Evolutionary conservation across 352 stramenopile genomes (phyloP).

Genomic region (Globisporangium takayamanum): DNA sequence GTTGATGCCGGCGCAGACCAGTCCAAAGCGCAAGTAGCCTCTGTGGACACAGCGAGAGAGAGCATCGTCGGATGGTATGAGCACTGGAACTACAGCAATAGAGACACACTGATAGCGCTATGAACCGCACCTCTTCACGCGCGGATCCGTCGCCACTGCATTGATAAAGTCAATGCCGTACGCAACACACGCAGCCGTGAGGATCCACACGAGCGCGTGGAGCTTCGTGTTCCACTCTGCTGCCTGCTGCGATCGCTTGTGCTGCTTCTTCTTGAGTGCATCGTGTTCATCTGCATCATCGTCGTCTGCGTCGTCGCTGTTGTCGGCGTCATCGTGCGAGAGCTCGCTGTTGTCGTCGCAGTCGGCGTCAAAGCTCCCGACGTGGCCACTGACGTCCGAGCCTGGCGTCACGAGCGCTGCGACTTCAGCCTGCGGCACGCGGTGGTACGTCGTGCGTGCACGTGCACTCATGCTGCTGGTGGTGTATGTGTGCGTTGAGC

Average conservation of each 20-base stretch:
- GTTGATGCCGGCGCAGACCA: slow-evolving; percentile 77
- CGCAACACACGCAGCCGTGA: slow-evolving; percentile 33
- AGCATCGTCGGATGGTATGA: background rate
- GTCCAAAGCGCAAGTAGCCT: slow-evolving; percentile 70
- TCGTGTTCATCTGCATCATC: slow-evolving; percentile 29
- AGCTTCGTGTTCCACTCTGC: slow-evolving; percentile 64
- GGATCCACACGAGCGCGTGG: slow-evolving; percentile 70
- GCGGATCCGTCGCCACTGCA: slow-evolving; percentile 56
- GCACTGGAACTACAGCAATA: background rate
- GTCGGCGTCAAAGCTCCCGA: slow-evolving; percentile 27
- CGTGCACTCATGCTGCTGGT: slow-evolving; percentile 8
- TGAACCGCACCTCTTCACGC: slow-evolving; percentile 33
- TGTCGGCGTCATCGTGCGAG: slow-evolving; percentile 26
- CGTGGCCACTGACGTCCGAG: slow-evolving; percentile 17
- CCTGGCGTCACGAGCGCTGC: slow-evolving; percentile 1
- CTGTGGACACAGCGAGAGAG: slow-evolving; percentile 23
- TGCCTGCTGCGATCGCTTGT: slow-evolving; percentile 35
- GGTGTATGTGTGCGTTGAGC: background rate
- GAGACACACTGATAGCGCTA: background rate
- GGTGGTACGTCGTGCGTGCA: slow-evolving; percentile 28
- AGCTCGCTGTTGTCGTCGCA: slow-evolving; percentile 13
- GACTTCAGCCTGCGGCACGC: slow-evolving; percentile 38
- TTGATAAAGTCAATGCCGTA: slow-evolving; percentile 72
- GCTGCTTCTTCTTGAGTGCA: slow-evolving; percentile 13
- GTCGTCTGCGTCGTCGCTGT: slow-evolving; percentile 23